Evolutionary conservation across 2,329 filamentous ascomycete genomes (phyloP), one percentile per base, ranked within the genome.

Genomic region (Ceratocystis alfenasii): DNA sequence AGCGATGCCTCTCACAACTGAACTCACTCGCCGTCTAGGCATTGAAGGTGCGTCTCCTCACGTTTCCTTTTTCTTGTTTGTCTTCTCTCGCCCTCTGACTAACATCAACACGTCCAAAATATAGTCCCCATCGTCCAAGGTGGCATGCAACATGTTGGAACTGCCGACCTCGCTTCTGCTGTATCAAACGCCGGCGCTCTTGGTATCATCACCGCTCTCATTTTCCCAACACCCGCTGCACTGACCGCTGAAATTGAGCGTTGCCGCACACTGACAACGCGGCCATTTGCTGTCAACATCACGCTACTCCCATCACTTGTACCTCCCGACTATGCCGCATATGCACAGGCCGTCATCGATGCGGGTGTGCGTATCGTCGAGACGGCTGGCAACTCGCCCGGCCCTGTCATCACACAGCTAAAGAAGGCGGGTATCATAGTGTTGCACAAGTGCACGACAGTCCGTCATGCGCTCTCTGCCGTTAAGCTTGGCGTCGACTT

Each of bases 381-480:
- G 78, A 96, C 91, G 2, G 91, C 91, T 1, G 91, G 91, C 65
- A 95, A 95, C 79, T 80, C 78, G 63, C 94, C 94, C 0, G 94
- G 91, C 0, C 91, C 92, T 2, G 87, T 99, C 69, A 97, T 99
- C 75, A 81, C 84, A 74, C 84, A 90, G 79, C 82, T 99, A 65
- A 99, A 97, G 79, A 83, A 83, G 68, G 88, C 87, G 5, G 85
- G 85, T 66, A 83, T 84, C 72, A 93, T 83, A 66, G 86, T 99
- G 71, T 79, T 99, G 66, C 94, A 99, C 83, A 99, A 99, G 79
- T 97, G 94, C 80, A 99, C 94, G 7, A 95, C 90, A 4, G 95
- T 99, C 77, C 81, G 91, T 65, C 94, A 99, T 74, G 94, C 94
- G 22, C 84, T 90, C 75, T 91, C 88, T 70, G 94, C 94, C 62